phyloP scores from a whole-genome alignment of 2,329 filamentous ascomycete genomes.

The Torrubiellomyces zombiae region DNA sequence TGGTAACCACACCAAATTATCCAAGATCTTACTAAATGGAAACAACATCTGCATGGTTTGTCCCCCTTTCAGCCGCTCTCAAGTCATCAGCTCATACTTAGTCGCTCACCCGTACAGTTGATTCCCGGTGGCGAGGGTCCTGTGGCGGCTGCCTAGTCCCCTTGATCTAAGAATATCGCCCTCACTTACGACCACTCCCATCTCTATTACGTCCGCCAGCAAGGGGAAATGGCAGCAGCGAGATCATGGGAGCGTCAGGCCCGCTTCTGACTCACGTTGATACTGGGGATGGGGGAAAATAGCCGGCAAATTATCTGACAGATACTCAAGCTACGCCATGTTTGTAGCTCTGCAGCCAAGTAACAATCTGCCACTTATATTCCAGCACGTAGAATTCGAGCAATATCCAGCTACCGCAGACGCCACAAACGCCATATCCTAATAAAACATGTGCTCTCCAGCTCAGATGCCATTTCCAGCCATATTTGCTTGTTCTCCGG shows the following conservation, averaged over 20 bases:
- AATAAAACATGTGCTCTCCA: constrained; percentile 1
- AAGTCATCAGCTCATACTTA: too few species aligned
- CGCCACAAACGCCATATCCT: constrained; percentile 12
- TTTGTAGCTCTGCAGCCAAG: too few species aligned
- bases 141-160: constrained; percentile 15
- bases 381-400: too few species aligned
- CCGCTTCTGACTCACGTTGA: too few species aligned
- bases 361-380: too few species aligned
- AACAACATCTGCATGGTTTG: constrained; percentile 99
- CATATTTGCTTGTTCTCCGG: constrained; percentile 37
- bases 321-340: too few species aligned
- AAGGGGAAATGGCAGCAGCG: too few species aligned
- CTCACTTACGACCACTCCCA: neutral
- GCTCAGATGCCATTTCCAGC: constrained; percentile 17
- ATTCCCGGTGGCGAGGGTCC: constrained; percentile 67
- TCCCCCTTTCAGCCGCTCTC: neutral
- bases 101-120: constrained; percentile 31
- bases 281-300: too few species aligned
- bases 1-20: constrained; percentile 71
- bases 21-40: constrained; percentile 90
- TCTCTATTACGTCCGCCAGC: too few species aligned
- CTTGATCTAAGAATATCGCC: constrained; percentile 5
- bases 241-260: too few species aligned
- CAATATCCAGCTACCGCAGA: too few species aligned
- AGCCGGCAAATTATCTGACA: too few species aligned